Base-by-base conservation (phyloP, 768 basidiomycete species). In the Tylopilus sp. region DNA sequence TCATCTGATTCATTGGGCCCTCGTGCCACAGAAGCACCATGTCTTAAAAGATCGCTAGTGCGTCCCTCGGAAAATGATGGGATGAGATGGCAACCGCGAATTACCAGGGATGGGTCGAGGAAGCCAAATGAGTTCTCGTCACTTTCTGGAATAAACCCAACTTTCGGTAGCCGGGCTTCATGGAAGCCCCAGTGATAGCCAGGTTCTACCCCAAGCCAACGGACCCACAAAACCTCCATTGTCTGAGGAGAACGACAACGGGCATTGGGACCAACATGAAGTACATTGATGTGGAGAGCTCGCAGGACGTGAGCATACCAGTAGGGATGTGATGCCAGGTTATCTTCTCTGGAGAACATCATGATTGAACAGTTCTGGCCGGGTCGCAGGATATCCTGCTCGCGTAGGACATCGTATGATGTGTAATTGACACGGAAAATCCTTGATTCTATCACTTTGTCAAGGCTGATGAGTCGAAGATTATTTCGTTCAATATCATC, bases 51-150 rank as follows among this genome's bases (percentile, higher is more conserved):
- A 2, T 53, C 44, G n/a, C 52, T 42, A 1, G 57, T 62, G 3
- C 48, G 44, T 8, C 65, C 63, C 14, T 64, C 54, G 3, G 51
- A 31, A 34, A 64, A 70, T 0, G 52, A 61, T 1, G 69, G 65
- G n/a, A 68, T 63, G 2, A 70, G 30, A 16, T 70, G 66, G 29
- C 58, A 61, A 1, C 42, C 52, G 13, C 57, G 51, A 3, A 70
- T 49, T 4, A 70, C 59, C 1, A 54, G 43, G 0, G 45, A 29
- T 0, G 47, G 53, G n/a, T 54, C 33, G 1, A 54, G 21, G 9
- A 54, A 54, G 0, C 53, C 46, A 21, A 54, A 70, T 3, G 63
- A 48, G 3, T 17, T 19, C 3, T 54, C 53, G 6, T n/a, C 53
- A 31, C 2, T 57, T 45, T 8, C 11, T 14, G 60, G 53, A 19